Evolutionary conservation across 768 basidiomycete species (phyloP).

Genomic region (Austroboletus eburneus): DNA sequence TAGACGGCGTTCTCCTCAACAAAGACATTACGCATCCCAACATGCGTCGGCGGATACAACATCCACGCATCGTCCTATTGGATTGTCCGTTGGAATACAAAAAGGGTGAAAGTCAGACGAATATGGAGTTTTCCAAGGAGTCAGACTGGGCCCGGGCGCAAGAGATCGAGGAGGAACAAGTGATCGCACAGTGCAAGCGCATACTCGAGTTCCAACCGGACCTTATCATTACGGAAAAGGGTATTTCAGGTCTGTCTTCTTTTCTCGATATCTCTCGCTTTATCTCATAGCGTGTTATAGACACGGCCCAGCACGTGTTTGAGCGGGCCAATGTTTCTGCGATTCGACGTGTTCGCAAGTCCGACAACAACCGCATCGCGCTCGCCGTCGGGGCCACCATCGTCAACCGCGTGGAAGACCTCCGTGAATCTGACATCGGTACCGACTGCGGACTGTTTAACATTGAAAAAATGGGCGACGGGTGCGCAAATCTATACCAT

Average conservation of each 20-base stretch:
- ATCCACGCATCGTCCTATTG: conserved; percentile 83
- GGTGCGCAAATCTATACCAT: conserved; percentile 39
- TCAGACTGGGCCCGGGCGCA: conserved; percentile 89
- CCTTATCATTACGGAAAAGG: conserved; percentile 95
- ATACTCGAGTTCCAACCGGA: conserved; percentile 94
- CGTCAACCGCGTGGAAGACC: conserved; percentile 93
- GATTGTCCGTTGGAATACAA: conserved; percentile 99
- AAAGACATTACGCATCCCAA: conserved; percentile 98
- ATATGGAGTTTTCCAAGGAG: conserved; percentile 96
- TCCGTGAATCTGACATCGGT: conserved; percentile 88
- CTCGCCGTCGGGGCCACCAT: conserved; percentile 95
- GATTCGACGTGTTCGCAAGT: conserved; percentile 95
- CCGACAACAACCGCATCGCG: conserved; percentile 98
- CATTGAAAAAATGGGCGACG: conserved; percentile 96
- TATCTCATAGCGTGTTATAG: conserved; percentile 34
- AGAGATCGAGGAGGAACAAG: conserved; percentile 96
- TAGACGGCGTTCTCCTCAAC: conserved; percentile 94
- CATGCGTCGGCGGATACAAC: conserved; percentile 88
- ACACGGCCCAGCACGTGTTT: conserved; percentile 90
- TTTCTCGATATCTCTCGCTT: not conserved
- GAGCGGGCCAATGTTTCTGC: conserved; percentile 87
- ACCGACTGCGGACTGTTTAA: conserved; percentile 95
- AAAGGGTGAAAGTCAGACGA: conserved; percentile 97
- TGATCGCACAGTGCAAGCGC: conserved; percentile 78
- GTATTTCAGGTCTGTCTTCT: conserved; percentile 72